Evolutionary conservation across 495 filamentous ascomycete genomes (phyloP), one percentile per base, ranked within the genome.

Genomic region (Talaromyces adpressus): DNA sequence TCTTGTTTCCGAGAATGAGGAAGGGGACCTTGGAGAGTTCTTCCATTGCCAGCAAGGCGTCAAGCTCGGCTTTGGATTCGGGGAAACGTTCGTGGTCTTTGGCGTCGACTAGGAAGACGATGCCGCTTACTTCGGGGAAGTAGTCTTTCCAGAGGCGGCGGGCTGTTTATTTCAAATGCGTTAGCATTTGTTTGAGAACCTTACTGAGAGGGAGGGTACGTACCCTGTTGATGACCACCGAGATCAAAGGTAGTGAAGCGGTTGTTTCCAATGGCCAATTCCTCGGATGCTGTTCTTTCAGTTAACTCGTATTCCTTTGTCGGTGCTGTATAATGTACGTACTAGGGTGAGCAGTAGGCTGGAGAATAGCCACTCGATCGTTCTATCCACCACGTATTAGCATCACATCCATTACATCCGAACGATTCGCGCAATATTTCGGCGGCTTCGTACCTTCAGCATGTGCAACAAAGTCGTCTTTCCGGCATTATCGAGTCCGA

Each of bases 81-180:
- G 84, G 77, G 69, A 98, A 88, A 64, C 94, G 90, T 77, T 97
- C 92, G 77, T 89, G 87, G 77, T 98, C 95, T 79, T 95, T 95
- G 66, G 95, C 92, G 74, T 98, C 95, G 67, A 98, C 92, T 60
- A 97, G 88, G 84, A 97, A 98, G 62, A 98, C 94, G 69, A 97
- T 95, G 60, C 93, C 94, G 74, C 87, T 92, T 56, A 98, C 94
- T 84, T 98, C 94, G 73, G 94, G 95, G 88, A 98, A 96, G 77
- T 95, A 95, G 73, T 98, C 94, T 71, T 93, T 93, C 93, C 94
- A 98, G 65, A 98, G 85, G 69, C 95, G 92, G 57, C 95, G 93
- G 61, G 93, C 94, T 94, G 68, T 45, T 65, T 57, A 25, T 30
- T 47, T 59, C 14, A 32, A 41, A 41, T 29, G 41, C 22, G 27